A percentile compares a stretch with the other conserved stretches of the same genome.
These are phyloP conservation scores for Pichiaceae sp. DNA, from an alignment of 1,139 yeast species.

Conservation along the genomic window DNA sequence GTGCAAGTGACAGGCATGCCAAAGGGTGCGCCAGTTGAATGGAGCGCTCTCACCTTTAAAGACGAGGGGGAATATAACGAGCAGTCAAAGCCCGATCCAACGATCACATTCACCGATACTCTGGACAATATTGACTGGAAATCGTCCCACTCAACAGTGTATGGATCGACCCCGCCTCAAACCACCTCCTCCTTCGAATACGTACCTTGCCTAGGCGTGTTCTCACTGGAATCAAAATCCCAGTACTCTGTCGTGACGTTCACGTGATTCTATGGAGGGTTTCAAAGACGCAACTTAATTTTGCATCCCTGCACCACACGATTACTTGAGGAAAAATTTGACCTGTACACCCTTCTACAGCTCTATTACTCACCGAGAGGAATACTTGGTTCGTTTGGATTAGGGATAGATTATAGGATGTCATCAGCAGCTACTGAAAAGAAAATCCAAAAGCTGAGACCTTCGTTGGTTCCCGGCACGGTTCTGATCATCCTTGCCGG, in stretches of 20 bases:
- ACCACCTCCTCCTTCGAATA: neutral
- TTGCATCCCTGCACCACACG: neutral
- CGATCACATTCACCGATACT: constrained; percentile 4
- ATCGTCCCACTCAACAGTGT: constrained; percentile 9
- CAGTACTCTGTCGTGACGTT: neutral
- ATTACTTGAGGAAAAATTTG: neutral
- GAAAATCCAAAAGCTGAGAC: constrained; percentile 96
- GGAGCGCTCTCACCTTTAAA: constrained; percentile 58
- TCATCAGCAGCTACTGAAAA: neutral
- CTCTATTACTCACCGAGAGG: neutral
- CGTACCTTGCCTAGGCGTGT: constrained; percentile 1
- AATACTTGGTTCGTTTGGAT: too few species aligned
- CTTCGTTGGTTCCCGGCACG: constrained; percentile 97
- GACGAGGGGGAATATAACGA: constrained; percentile 7
- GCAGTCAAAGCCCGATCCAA: constrained; percentile 2
- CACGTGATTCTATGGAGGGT: constrained; percentile 1
- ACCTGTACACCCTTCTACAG: neutral
- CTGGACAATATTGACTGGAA: constrained; percentile 1
- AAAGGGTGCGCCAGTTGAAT: constrained; percentile 62
- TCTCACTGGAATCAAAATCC: neutral
- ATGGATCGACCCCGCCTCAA: constrained; percentile 1
- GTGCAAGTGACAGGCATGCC: constrained; percentile 63
- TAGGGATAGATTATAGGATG: neutral
- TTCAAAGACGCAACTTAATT: too few species aligned
- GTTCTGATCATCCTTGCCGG: constrained; percentile 98